These are phyloP conservation scores for Cicer chorassanicum DNA, from an alignment of 306 rosid genomes.

Conservation along the genomic window DNA sequence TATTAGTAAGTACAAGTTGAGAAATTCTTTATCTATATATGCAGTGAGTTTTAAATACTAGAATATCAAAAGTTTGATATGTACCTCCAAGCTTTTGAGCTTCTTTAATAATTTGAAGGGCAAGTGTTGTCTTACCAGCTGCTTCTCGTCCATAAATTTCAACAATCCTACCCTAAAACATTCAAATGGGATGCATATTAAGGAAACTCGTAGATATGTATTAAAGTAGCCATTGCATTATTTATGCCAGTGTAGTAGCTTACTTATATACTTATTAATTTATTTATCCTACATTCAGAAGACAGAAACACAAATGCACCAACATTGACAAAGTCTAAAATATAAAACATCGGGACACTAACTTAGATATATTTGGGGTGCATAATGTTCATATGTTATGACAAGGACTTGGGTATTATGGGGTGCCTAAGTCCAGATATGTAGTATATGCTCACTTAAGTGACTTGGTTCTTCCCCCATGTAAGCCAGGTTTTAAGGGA, in stretches of 20 bases:
- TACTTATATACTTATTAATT: background rate
- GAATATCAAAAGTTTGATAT: slow-evolving; percentile 5
- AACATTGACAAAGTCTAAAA: background rate
- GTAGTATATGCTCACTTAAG: no score
- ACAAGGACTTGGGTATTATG: no score
- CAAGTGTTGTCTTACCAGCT: slow-evolving; percentile 90
- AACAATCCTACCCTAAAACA: slow-evolving; percentile 79
- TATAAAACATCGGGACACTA: no score
- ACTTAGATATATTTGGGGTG: no score
- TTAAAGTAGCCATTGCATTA: background rate
- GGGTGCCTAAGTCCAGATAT: no score
- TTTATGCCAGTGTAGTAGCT: background rate
- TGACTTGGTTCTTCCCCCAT: no score
- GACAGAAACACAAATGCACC: background rate
- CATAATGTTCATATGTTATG: no score
- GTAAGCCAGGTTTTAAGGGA: no score
- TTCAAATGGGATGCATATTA: slow-evolving; percentile 6
- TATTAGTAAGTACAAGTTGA: slow-evolving; percentile 10
- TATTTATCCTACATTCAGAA: background rate
- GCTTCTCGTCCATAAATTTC: slow-evolving; percentile 91
- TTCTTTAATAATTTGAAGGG: slow-evolving; percentile 83
- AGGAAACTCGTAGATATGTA: slow-evolving; percentile 22
- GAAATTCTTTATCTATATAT: slow-evolving; percentile 20
- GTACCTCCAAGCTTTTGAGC: slow-evolving; percentile 93
- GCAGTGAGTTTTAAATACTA: slow-evolving; percentile 19